A percentile compares a stretch with the other conserved stretches of the same genome.
Conservation (phyloP, 495 filamentous ascomycete species). For the Podospora bellae-mahoneyi region DNA sequence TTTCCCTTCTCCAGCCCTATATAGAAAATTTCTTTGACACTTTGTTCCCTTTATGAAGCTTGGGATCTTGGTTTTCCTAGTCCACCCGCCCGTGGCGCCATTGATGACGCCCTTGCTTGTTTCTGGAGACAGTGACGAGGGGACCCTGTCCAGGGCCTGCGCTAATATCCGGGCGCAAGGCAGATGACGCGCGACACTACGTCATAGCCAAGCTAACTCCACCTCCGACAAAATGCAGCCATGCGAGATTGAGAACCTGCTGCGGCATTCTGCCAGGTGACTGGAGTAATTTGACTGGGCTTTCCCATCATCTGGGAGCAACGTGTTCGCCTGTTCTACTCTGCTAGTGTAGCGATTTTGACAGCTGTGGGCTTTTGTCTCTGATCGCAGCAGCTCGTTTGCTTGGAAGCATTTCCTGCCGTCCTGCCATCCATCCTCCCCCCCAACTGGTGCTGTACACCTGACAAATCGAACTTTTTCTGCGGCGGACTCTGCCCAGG, state of each 20-base stretch:
- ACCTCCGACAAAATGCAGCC: slow-evolving; percentile 7
- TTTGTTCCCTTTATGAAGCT: not conserved
- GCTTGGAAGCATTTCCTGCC: too few relatives aligned
- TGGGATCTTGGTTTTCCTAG: not conserved
- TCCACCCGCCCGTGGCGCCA: not conserved
- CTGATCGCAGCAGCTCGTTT: not conserved
- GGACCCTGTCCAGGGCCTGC: slow-evolving; percentile 7
- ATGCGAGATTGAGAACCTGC: slow-evolving; percentile 12
- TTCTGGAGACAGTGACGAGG: not conserved
- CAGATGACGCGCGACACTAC: slow-evolving; percentile 23
- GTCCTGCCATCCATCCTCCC: not conserved
- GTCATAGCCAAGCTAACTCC: slow-evolving; percentile 17
- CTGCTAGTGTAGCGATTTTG: not conserved
- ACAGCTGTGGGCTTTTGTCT: not conserved
- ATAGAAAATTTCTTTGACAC: not conserved
- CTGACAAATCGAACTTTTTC: not conserved
- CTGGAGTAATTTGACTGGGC: not conserved
- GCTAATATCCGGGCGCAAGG: slow-evolving; percentile 15
- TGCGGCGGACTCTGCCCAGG: not conserved
- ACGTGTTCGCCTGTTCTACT: not conserved
- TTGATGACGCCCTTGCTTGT: not conserved
- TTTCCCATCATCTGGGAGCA: not conserved
- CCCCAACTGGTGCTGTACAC: not conserved
- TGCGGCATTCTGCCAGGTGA: slow-evolving; percentile 2
- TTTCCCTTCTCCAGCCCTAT: not conserved